A percentile compares a stretch with the other conserved stretches of the same genome.
phyloP scores from a whole-genome alignment of 495 filamentous ascomycete genomes.

The Penicilliopsis zonata region DNA sequence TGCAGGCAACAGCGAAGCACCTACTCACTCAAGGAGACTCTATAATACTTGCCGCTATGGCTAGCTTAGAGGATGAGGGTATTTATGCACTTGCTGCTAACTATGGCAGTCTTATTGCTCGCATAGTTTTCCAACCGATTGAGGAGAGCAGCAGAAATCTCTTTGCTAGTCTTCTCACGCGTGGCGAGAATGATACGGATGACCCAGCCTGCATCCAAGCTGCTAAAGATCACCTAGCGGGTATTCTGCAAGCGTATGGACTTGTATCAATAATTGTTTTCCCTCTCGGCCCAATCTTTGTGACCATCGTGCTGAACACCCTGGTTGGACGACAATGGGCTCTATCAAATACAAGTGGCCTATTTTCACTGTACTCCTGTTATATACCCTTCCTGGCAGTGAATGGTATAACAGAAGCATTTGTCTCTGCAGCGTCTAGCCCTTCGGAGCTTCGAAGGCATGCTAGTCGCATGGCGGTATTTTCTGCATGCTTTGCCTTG shows the following conservation, averaged over 20 bases:
- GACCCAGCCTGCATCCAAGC: slow-evolving; percentile 8
- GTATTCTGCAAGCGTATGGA: slow-evolving; percentile 28
- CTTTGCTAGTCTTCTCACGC: slow-evolving; percentile 57
- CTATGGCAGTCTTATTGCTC: slow-evolving; percentile 83
- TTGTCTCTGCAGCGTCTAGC: slow-evolving; percentile 74
- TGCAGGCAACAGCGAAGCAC: slow-evolving; percentile 85
- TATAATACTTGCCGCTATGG: slow-evolving; percentile 66
- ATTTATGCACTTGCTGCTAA: slow-evolving; percentile 87
- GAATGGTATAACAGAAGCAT: slow-evolving; percentile 88
- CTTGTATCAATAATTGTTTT: slow-evolving; percentile 56
- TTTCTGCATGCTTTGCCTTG: slow-evolving; percentile 58
- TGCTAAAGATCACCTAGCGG: slow-evolving; percentile 22
- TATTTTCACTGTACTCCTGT: slow-evolving; percentile 71
- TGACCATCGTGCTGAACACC: slow-evolving; percentile 56
- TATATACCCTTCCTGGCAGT: slow-evolving; percentile 87
- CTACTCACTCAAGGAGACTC: slow-evolving; percentile 89
- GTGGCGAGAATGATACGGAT: slow-evolving; percentile 8
- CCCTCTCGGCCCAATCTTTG: slow-evolving; percentile 57
- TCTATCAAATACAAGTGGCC: slow-evolving; percentile 46
- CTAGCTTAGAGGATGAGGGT: slow-evolving; percentile 72
- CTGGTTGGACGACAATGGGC: slow-evolving; percentile 67
- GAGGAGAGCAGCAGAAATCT: slow-evolving; percentile 84
- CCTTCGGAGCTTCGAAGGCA: slow-evolving; percentile 59
- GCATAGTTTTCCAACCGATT: slow-evolving; percentile 86
- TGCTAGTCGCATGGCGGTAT: slow-evolving; percentile 68